Conservation (phyloP, 225 moss, liverwort and hornwort species). For the Climacium dendroides region DNA sequence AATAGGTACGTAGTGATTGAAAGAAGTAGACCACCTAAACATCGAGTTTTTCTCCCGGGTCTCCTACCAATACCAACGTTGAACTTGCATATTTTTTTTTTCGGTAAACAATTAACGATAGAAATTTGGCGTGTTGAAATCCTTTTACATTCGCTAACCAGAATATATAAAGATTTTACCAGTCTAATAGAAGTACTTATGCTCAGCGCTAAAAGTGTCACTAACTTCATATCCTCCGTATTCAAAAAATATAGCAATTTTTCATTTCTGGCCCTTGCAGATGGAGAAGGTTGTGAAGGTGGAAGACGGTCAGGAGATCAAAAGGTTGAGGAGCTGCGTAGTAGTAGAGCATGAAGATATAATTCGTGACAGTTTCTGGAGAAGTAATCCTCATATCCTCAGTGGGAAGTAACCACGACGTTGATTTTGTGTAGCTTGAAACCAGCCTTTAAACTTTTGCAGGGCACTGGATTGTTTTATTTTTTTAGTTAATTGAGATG, state of each 20-base stretch:
- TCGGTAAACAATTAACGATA: neutral
- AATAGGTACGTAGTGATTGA: neutral
- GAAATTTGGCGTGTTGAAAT: neutral
- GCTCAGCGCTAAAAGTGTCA: neutral
- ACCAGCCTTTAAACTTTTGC: neutral
- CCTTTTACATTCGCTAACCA: neutral
- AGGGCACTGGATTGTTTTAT: neutral
- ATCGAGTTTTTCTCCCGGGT: neutral
- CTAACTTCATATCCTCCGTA: neutral
- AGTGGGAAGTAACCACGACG: neutral
- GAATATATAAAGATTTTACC: neutral
- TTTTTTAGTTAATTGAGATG: neutral
- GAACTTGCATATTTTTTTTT: neutral
- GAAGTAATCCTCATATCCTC: constrained; percentile 16
- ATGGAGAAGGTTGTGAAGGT: constrained; percentile 52
- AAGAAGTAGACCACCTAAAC: neutral
- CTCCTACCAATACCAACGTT: neutral
- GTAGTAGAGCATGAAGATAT: constrained; percentile 77
- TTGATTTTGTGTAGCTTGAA: neutral
- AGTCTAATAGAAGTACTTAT: neutral
- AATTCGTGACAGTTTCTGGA: constrained; percentile 45
- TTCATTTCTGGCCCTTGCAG: constrained; percentile 6
- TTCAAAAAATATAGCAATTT: neutral
- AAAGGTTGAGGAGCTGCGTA: constrained; percentile 32
- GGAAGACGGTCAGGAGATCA: constrained; percentile 46